Percentiles rank a stretch among this genome's conserved stretches.
Conservation (phyloP, 345 rosid genomes). For the Euphorbia pulcherrima region DNA sequence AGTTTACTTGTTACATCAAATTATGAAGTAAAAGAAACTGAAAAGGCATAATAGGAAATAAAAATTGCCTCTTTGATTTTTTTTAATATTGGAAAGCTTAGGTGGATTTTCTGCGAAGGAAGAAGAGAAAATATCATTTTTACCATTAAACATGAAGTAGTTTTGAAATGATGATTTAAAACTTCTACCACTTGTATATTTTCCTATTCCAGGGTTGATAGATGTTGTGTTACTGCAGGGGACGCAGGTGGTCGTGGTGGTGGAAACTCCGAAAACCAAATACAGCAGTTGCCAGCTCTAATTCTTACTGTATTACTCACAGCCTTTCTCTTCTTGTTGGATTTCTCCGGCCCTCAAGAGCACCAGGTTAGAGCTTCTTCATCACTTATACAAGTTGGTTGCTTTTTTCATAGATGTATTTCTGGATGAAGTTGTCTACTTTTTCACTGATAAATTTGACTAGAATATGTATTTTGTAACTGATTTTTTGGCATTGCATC, state of each 20-base stretch:
- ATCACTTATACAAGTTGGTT: constrained; percentile 2
- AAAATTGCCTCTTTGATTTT: background rate
- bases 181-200: background rate
- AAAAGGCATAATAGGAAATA: background rate
- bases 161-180: background rate
- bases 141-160: background rate
- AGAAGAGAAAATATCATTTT: background rate
- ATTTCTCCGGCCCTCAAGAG: constrained; percentile 15
- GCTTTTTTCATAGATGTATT: constrained; percentile 1
- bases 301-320: constrained; percentile 23
- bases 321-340: constrained; percentile 17
- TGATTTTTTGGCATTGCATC: background rate
- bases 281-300: constrained; percentile 21
- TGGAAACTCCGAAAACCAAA: constrained; percentile 25
- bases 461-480: background rate
- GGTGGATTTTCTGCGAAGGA: background rate
- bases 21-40: background rate
- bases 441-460: background rate
- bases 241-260: constrained; percentile 29
- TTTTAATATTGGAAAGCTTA: background rate
- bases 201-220: background rate
- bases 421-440: background rate
- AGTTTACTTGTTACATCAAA: background rate
- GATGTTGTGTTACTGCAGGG: constrained; percentile 25
- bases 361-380: constrained; percentile 31